Percentiles rank a stretch among this genome's conserved stretches.
Conservation (phyloP, 2,329 filamentous ascomycete genomes). For the Periconia sp. region DNA sequence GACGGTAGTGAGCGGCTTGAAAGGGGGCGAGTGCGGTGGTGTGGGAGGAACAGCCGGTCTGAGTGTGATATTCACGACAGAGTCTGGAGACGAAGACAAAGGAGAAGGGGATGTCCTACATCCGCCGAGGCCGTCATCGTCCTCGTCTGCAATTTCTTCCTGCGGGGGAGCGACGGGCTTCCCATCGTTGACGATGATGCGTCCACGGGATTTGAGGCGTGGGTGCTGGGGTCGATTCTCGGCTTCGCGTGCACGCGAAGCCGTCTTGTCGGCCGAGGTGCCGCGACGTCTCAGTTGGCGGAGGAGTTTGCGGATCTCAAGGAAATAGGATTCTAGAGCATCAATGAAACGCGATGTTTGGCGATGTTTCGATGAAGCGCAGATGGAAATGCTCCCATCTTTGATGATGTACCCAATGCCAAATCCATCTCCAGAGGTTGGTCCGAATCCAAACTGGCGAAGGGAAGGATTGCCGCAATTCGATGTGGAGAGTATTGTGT, state of each 20-base stretch:
- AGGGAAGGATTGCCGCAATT: conserved; percentile 97
- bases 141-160: conserved; percentile 74
- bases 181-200: conserved; percentile 66
- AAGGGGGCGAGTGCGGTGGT: conserved; percentile 39
- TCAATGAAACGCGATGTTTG: conserved; percentile 91
- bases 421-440: conserved; percentile 90
- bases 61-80: conserved; percentile 18
- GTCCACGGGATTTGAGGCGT: conserved; percentile 70
- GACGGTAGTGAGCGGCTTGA: conserved; percentile 35
- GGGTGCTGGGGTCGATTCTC: conserved; percentile 53
- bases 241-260: conserved; percentile 63
- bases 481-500: conserved; percentile 91
- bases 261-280: conserved; percentile 54
- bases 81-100: conserved; percentile 21
- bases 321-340: conserved; percentile 83
- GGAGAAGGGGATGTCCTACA: conserved; percentile 60
- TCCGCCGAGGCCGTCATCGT: conserved; percentile 87
- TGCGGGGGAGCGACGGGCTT: conserved; percentile 55
- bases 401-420: conserved; percentile 99
- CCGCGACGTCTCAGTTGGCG: conserved; percentile 65
- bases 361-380: conserved; percentile 88
- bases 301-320: conserved; percentile 85
- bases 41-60: conserved; percentile 27
- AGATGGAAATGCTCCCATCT: conserved; percentile 85
- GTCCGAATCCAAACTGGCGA: conserved; percentile 94